Percentiles rank a stretch among this genome's conserved stretches.
phyloP scores from a whole-genome alignment of 1,284 basidiomycete genomes.

The Neolentinus lepideus region DNA sequence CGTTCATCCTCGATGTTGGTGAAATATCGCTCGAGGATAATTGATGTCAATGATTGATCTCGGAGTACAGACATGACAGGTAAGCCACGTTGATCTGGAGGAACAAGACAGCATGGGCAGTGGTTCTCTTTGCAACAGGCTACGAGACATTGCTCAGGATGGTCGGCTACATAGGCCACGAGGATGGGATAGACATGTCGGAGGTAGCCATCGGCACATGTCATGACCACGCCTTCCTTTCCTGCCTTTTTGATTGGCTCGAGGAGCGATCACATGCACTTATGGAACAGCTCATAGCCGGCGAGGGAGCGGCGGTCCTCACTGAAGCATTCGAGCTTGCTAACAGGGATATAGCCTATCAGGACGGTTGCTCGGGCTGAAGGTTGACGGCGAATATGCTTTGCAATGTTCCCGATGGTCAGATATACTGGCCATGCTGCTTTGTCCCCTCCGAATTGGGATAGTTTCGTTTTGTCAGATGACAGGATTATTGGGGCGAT shows the following conservation, averaged over 20 bases:
- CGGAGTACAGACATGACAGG: constrained; percentile 2
- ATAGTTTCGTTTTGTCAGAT: constrained; percentile 2
- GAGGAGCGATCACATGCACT: constrained; percentile 17
- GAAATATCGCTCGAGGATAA: neutral
- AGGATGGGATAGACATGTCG: constrained; percentile 17
- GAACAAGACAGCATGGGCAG: constrained; percentile 14
- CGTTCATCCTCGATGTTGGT: neutral
- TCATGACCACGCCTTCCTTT: constrained; percentile 13
- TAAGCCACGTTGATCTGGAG: constrained; percentile 10
- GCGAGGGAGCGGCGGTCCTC: constrained; percentile 9
- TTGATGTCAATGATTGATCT: neutral
- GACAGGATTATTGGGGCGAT: constrained; percentile 1
- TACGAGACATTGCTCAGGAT: constrained; percentile 18
- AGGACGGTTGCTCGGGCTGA: constrained; percentile 16
- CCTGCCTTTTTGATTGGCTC: constrained; percentile 14
- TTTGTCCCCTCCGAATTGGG: constrained; percentile 1
- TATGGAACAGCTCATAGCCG: constrained; percentile 18
- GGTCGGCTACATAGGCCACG: constrained; percentile 18
- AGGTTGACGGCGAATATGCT: constrained; percentile 12
- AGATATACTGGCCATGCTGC: constrained; percentile 4
- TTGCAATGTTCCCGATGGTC: constrained; percentile 8
- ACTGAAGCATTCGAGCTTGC: constrained; percentile 15
- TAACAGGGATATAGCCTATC: constrained; percentile 20
- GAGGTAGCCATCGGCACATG: constrained; percentile 18
- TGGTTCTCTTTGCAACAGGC: constrained; percentile 11